These are phyloP conservation scores for Phytophthora hibernalis DNA, from an alignment of 352 stramenopile genomes.

Conservation along the genomic window DNA sequence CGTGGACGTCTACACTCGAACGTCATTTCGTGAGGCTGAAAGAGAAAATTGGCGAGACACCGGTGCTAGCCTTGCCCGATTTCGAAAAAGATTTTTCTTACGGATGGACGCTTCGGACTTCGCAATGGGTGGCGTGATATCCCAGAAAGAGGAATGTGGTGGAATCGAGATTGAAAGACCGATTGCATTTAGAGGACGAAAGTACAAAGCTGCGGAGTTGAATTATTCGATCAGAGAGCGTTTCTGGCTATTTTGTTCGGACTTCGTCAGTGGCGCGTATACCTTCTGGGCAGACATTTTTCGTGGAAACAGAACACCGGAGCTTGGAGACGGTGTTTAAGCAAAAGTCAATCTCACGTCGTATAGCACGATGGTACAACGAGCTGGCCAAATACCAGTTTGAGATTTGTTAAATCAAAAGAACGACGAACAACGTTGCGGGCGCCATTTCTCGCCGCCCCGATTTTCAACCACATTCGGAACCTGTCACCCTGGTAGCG, in stretches of 20 bases:
- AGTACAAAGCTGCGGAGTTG: neutral
- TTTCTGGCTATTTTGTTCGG: neutral
- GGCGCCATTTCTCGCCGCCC: neutral
- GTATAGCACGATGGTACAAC: neutral
- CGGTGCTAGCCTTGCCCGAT: constrained; percentile 1
- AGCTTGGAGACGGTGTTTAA: neutral
- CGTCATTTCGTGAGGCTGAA: neutral
- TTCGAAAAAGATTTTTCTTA: constrained; percentile 1
- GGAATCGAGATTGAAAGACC: neutral
- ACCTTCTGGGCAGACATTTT: neutral
- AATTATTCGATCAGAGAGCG: neutral
- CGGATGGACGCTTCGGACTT: no score
- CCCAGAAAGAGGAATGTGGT: neutral
- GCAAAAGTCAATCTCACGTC: neutral
- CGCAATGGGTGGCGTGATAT: constrained; percentile 2
- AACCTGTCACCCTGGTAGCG: neutral
- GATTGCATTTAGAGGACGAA: neutral
- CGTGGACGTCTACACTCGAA: neutral
- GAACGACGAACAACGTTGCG: neutral
- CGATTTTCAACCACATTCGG: neutral
- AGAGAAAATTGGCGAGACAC: constrained; percentile 2
- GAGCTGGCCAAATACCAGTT: neutral
- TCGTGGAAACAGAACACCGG: neutral
- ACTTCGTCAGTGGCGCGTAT: neutral
- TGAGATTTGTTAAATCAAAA: neutral